A percentile compares a stretch with the other conserved stretches of the same genome.
phyloP scores from a whole-genome alignment of 2,329 filamentous ascomycete species.

The Botrytis cinerea region DNA sequence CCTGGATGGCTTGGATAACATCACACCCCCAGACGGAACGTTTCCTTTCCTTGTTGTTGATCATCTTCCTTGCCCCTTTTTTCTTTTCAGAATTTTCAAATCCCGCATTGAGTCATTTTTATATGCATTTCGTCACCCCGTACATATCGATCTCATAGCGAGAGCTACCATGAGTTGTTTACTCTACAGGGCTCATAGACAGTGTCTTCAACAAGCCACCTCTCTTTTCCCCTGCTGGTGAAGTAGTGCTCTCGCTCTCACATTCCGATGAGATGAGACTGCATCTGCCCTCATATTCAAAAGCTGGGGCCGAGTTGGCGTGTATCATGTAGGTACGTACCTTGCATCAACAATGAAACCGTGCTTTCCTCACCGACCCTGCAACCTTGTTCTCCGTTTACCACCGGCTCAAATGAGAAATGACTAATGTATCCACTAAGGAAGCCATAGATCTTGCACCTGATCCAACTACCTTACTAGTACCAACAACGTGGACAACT shows the following conservation, averaged over 20 bases:
- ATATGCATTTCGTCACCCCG: not conserved
- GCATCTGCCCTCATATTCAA: not conserved
- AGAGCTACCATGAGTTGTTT: not conserved
- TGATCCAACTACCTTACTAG: not conserved
- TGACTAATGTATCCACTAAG: not conserved
- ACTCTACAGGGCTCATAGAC: not conserved
- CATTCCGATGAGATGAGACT: not conserved
- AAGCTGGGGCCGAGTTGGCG: not conserved
- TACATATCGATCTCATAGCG: not conserved
- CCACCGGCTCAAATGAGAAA: not conserved
- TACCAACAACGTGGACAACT: not conserved
- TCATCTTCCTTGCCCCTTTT: not conserved
- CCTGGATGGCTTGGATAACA: not conserved
- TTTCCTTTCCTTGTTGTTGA: not conserved
- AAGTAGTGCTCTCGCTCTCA: not conserved
- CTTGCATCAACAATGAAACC: constrained; percentile 2
- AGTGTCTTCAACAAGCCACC: no score
- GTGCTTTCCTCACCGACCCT: not conserved
- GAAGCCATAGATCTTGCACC: not conserved
- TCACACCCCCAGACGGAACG: not conserved
- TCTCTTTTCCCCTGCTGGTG: not conserved
- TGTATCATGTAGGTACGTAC: not conserved
- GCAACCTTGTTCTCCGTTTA: constrained; percentile 3
- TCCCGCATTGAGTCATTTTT: constrained; percentile 5
- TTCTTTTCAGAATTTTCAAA: not conserved